Evolutionary conservation across 441 rosid genomes (phyloP), one percentile per base, ranked within the genome.

Genomic region (Mallotus repandus): DNA sequence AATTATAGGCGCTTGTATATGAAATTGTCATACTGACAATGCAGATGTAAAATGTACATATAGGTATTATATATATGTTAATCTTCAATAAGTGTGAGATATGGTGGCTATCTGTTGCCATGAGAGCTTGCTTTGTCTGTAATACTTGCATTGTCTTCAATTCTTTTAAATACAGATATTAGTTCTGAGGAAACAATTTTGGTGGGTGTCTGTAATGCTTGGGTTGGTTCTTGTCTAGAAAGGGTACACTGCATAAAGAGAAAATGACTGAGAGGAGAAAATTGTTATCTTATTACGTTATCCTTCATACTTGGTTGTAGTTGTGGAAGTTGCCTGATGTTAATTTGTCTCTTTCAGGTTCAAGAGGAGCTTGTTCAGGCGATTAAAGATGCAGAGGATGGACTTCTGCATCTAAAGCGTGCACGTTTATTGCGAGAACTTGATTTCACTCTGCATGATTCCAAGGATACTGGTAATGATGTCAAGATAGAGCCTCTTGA

Each of bases 331-430:
- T 61, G 69, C 58, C 59, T 60, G 67, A 10, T 38, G 52, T 29
- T 64, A 29, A 67, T 43, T 74, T 54, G 16, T n/a, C 66, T 18
- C 60, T 19, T 7, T 70, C 74, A 94, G 98, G 88, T 94, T 57
- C 94, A 82, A 73, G 94, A 82, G 76, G 98, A 95, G 81, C 93
- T 92, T 77, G 76, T 87, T 62, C 74, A 57, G 66, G 89, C 86
- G 55, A 88, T 93, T 41, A 90, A 85, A 76, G 97, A 88, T 64
- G 89, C 90, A 13, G 96, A 89, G 82, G 97, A 91, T 74, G 97
- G 91, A 71, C 96, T 91, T 77, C 52, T 91, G n/a, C 89, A 88
- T 70, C 84, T 93, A 22, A 95, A 91, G 78, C 94, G 96, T 22
- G 84, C 92, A 19, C 86, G 98, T 1, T 82, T 95, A 54, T 81